Conservation (phyloP, 225 moss, liverwort and hornwort genomes). For the Bryum argenteum region DNA sequence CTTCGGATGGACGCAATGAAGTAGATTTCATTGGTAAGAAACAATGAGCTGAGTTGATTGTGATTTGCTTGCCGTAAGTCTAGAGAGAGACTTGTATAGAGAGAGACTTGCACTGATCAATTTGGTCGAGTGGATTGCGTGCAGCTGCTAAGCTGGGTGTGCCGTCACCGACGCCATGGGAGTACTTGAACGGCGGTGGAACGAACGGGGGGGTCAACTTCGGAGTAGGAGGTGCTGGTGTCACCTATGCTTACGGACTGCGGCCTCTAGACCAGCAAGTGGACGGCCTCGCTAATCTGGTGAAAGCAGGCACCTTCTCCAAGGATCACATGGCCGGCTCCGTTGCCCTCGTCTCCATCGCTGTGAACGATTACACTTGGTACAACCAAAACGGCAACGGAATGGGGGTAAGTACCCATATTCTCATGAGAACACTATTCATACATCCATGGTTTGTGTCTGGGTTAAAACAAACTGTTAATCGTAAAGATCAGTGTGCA, state of each 20-base stretch:
- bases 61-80: neutral
- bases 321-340: slow-evolving; percentile 41
- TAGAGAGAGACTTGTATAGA: slow-evolving; percentile 1
- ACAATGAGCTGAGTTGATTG: neutral
- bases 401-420: slow-evolving; percentile 9
- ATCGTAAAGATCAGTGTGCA: neutral
- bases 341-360: slow-evolving; percentile 54
- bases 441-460: too few species aligned
- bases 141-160: slow-evolving; percentile 52
- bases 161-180: slow-evolving; percentile 60
- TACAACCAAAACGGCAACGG: slow-evolving; percentile 45
- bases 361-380: slow-evolving; percentile 59
- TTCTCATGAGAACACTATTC: neutral
- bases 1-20: slow-evolving; percentile 60
- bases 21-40: slow-evolving; percentile 54
- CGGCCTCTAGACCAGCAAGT: slow-evolving; percentile 52
- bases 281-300: slow-evolving; percentile 44
- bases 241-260: slow-evolving; percentile 51
- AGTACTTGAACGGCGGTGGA: slow-evolving; percentile 29
- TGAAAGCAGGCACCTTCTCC: slow-evolving; percentile 33
- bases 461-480: too few species aligned
- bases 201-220: slow-evolving; percentile 59
- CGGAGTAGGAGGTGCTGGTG: slow-evolving; percentile 52
- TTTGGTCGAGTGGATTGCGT: neutral
- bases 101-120: neutral